A percentile compares a stretch with the other conserved stretches of the same genome.
phyloP scores from a whole-genome alignment of 352 stramenopile species.

The Pythium dissimile region DNA sequence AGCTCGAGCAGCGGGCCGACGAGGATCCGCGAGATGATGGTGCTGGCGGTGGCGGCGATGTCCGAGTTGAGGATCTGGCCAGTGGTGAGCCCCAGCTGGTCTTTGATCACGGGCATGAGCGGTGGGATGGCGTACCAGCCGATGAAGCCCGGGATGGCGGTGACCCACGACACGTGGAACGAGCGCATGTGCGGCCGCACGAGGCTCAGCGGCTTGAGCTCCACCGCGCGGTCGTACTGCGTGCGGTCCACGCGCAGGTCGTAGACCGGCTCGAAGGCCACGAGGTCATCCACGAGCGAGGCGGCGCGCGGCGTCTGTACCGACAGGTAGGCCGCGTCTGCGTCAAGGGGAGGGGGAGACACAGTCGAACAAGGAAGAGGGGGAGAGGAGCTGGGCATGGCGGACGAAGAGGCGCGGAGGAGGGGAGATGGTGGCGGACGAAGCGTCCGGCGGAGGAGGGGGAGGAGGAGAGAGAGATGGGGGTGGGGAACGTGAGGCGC shows the following conservation, averaged over 20 bases:
- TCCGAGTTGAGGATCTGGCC: conserved; percentile 90
- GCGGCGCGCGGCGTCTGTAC: conserved; percentile 15
- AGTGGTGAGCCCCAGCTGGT: conserved; percentile 79
- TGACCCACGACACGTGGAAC: conserved; percentile 92
- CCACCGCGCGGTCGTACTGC: conserved; percentile 66
- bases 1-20: conserved; percentile 92
- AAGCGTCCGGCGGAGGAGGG: background rate
- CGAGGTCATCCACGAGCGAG: conserved; percentile 5
- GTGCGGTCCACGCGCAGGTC: conserved; percentile 43
- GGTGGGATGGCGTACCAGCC: conserved; percentile 95
- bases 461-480: no score
- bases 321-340: conserved; percentile 14
- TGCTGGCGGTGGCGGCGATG: conserved; percentile 89
- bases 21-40: conserved; percentile 91
- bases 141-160: conserved; percentile 92
- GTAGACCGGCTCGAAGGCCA: conserved; percentile 24
- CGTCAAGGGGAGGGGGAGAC: no score
- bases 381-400: conserved; percentile 1
- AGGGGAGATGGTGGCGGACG: background rate
- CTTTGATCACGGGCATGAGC: conserved; percentile 90
- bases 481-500: no score
- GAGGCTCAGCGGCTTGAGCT: conserved; percentile 80
- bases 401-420: background rate
- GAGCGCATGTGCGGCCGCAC: conserved; percentile 92
- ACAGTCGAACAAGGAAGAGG: no score